A percentile compares a stretch with the other conserved stretches of the same genome.
phyloP scores from a whole-genome alignment of 352 stramenopile genomes.

The Discostella stelligera region DNA sequence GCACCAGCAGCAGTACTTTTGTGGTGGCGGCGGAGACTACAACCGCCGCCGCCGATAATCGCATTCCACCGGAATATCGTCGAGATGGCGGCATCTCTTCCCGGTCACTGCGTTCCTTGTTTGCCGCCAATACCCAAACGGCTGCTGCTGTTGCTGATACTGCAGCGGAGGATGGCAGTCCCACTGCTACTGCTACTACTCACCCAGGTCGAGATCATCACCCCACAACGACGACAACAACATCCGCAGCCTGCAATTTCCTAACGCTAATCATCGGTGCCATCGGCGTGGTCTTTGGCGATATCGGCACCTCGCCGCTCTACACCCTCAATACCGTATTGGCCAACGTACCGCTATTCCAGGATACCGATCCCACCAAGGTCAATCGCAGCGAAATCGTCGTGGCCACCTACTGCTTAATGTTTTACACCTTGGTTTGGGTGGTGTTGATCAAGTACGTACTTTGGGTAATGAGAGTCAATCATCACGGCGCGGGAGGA shows the following conservation, averaged over 20 bases:
- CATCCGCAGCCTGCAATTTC: neutral
- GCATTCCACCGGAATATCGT: neutral
- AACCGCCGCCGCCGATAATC: neutral
- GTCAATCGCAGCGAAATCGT: conserved; percentile 10
- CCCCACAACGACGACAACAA: neutral
- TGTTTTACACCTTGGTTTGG: conserved; percentile 11
- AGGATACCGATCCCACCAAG: neutral
- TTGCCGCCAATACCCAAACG: neutral
- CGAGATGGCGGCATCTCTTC: neutral
- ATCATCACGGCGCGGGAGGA: conserved; percentile 3
- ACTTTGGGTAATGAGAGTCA: conserved; percentile 1
- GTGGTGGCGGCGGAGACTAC: no score
- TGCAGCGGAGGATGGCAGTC: no score
- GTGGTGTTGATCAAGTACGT: conserved; percentile 8
- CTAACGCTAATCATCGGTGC: neutral
- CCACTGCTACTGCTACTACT: neutral
- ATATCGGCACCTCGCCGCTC: conserved; percentile 5
- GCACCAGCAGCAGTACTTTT: no score
- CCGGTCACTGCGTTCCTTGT: neutral
- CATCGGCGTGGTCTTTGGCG: conserved; percentile 6
- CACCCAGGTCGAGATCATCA: neutral
- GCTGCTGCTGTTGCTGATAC: neutral
- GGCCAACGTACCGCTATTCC: conserved; percentile 1
- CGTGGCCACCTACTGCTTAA: conserved; percentile 6
- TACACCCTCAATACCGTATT: conserved; percentile 5